Evolutionary conservation across 2,329 filamentous ascomycete genomes (phyloP).

Genomic region (Nemania abortiva): DNA sequence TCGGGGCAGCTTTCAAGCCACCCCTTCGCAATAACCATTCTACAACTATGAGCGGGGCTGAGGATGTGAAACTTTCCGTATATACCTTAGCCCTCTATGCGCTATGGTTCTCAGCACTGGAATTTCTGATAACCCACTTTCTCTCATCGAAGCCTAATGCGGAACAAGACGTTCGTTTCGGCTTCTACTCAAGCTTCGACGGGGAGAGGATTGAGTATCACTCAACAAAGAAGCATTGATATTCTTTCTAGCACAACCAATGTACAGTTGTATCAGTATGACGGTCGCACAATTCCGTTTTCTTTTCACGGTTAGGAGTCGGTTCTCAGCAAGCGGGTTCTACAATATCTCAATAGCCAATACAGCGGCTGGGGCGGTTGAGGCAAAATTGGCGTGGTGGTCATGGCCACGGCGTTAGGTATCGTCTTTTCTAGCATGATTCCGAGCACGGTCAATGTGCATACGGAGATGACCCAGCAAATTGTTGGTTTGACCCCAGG

Average conservation of each 20-base stretch:
- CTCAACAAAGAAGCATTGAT: constrained; percentile 8
- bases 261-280: constrained; percentile 47
- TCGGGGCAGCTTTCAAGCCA: constrained; percentile 48
- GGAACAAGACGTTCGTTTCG: neutral
- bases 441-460: constrained; percentile 40
- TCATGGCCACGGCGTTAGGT: constrained; percentile 45
- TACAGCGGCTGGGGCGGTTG: constrained; percentile 40
- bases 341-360: constrained; percentile 42
- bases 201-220: neutral
- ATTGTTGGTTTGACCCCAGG: constrained; percentile 31
- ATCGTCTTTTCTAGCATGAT: constrained; percentile 46
- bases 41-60: neutral
- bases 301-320: constrained; percentile 43
- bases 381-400: constrained; percentile 48
- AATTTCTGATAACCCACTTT: neutral
- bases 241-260: constrained; percentile 19
- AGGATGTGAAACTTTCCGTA: neutral
- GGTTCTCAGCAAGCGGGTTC: constrained; percentile 46
- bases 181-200: constrained; percentile 12
- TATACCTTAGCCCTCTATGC: neutral
- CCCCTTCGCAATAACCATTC: constrained; percentile 42
- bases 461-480: constrained; percentile 26
- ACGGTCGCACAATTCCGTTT: constrained; percentile 42
- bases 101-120: neutral
- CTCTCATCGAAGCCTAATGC: neutral